Percentiles rank a stretch among this genome's conserved stretches.
Conservation (phyloP, 352 stramenopile genomes). For the Pythium dissotocum region DNA sequence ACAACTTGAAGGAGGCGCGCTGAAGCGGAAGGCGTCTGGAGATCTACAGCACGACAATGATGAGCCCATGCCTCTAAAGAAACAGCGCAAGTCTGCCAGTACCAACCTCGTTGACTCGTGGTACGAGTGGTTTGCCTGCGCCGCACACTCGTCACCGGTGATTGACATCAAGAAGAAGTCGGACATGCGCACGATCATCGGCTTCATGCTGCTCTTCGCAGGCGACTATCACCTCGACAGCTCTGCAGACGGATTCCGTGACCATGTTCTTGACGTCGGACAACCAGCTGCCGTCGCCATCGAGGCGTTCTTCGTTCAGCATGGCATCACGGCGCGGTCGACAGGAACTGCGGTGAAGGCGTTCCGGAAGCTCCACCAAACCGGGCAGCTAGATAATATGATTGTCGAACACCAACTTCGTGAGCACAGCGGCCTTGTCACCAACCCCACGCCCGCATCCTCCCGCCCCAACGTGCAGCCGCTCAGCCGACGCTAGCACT, state of each 20-base stretch:
- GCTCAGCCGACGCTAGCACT: not conserved
- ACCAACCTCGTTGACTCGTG: not conserved
- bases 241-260: not conserved
- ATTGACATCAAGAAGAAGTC: not conserved
- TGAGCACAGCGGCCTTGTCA: not conserved
- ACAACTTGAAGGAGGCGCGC: not conserved
- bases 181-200: not conserved
- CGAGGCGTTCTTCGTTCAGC: not conserved
- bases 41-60: not conserved
- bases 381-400: not conserved
- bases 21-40: not conserved
- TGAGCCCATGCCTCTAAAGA: not conserved
- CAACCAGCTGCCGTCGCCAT: not conserved
- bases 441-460: not conserved
- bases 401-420: not conserved
- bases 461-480: not conserved
- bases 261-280: not conserved
- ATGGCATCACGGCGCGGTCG: not conserved
- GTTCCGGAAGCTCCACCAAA: not conserved
- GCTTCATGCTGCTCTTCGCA: not conserved
- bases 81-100: not conserved
- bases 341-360: not conserved
- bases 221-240: not conserved
- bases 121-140: not conserved
- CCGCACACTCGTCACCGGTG: not conserved